Conservation (phyloP, 2,329 filamentous ascomycete species). For the Xylariaceae sp. region DNA sequence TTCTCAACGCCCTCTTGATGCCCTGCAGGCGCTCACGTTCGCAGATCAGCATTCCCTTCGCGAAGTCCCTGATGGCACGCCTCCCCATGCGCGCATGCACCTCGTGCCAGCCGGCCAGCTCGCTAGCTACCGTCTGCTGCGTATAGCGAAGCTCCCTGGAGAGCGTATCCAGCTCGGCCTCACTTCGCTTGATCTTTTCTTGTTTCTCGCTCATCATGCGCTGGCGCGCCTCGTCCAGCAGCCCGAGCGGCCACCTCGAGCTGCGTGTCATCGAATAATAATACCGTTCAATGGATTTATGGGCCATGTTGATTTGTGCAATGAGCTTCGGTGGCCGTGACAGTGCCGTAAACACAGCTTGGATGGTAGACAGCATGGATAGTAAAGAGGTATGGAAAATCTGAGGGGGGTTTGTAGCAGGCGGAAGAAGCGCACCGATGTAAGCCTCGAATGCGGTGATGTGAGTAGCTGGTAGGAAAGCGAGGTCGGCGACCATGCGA, state of each 20-base stretch:
- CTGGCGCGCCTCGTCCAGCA: conserved; percentile 83
- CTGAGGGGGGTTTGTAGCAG: conserved; percentile 66
- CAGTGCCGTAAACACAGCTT: conserved; percentile 73
- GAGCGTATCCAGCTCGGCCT: conserved; percentile 66
- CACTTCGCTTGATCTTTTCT: conserved; percentile 66
- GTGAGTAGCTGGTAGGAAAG: conserved; percentile 64
- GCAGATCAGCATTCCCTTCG: conserved; percentile 68
- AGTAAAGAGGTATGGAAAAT: conserved; percentile 71
- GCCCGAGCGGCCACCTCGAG: conserved; percentile 71
- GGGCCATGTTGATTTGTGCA: conserved; percentile 64
- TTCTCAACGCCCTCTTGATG: conserved; percentile 72
- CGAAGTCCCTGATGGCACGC: conserved; percentile 69
- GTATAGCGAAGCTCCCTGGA: conserved; percentile 82
- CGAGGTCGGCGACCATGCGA: conserved; percentile 48
- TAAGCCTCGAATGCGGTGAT: conserved; percentile 67
- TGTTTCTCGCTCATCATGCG: conserved; percentile 79
- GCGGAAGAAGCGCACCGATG: conserved; percentile 57
- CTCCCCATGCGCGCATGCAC: conserved; percentile 73
- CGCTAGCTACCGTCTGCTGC: conserved; percentile 85
- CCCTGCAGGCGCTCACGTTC: conserved; percentile 76
- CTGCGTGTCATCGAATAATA: conserved; percentile 67
- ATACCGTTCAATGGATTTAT: conserved; percentile 71
- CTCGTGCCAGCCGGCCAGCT: conserved; percentile 91
- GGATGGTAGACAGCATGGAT: conserved; percentile 76
- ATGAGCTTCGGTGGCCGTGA: conserved; percentile 75